Evolutionary conservation across 352 stramenopile genomes (phyloP), one percentile per base, ranked within the genome.

Genomic region (Globisporangium emineosum): DNA sequence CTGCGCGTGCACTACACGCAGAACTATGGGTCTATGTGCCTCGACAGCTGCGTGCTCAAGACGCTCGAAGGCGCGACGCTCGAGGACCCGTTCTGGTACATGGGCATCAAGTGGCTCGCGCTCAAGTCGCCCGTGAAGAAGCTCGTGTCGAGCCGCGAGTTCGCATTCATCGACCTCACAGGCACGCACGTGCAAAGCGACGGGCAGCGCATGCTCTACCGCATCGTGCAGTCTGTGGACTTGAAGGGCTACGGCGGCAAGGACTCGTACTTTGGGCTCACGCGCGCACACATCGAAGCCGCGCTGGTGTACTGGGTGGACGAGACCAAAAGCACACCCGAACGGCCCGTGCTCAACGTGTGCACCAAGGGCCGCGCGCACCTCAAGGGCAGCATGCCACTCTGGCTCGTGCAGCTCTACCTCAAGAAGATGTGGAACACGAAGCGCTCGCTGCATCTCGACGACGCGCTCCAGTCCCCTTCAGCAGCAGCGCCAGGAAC

Each of bases 281-380:
- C 78, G 45, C 80, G 82, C 10, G 80, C 69, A n/a, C 74, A 89
- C 49, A 60, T 89, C 25, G 78, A 90, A 55, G 73, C 66, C 35
- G 80, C 79, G 35, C 83, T 88, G 43, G 78, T 91, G 30, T 91
- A 88, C 60, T 91, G 78, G 80, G 78, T 87, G 68, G 82, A 91
- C 53, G 64, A 62, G 13, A 8, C 47, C 19, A 32, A 21, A 4
- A 51, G n/a, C 25, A 65, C 25, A 5, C 29, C 9, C 23, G 60
- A 81, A 45, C 47, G 13, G 9, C 53, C 17, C 25, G 62, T 87
- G 61, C 66, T 89, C 29, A 75, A 85, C n/a, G 74, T 91, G 15
- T 78, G 76, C 52, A 77, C 75, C 15, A 89, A 89, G 43, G 82
- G 82, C 9, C 68, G 81, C 25, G 66, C 79, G 3, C 78, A 89